Base-by-base conservation (phyloP, 345 rosid species). In the Melaleuca alternifolia region DNA sequence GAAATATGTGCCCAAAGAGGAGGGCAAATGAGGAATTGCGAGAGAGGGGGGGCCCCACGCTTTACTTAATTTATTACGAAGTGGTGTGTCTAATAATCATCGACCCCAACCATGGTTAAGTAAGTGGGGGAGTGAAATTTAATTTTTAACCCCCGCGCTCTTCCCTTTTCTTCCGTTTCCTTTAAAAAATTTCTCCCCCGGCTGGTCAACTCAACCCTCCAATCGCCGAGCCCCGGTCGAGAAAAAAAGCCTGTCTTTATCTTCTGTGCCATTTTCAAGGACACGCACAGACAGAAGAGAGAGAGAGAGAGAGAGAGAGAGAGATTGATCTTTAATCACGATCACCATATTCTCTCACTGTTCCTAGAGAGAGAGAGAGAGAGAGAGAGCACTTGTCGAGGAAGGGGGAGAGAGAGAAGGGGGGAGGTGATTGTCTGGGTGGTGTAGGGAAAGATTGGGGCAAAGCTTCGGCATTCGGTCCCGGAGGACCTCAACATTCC, bases 381-480 rank as follows among this genome's bases (percentile, higher is more conserved):
- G 84, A 50, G 84, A 82, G 82, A 88, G 41, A 54, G 54, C 9
- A 46, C 52, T 23, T 54, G 79, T 24, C 88, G 83, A 65, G 51
- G 84, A n/a, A 85, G 82, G 85, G 50, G 87, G 48, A 82, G 81
- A 79, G 54, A 62, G 33, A 59, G 57, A 51, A 51, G 53, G 61
- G 51, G 83, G 59, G 65, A 46, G 50, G 82, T 5, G n/a, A 15
- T 56, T 91, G 91, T 91, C 90, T 90, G 91, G 91, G 83, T 37
- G 52, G 54, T 91, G 93, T 90, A 79, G 93, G 92, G 92, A 88
- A 85, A 90, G 89, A 85, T 52, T 71, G 92, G 92, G 91, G 90
- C 91, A 93, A 87, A 86, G 88, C 84, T 87, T 88, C 89, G 83
- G 88, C 91, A 85, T 88, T 86, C 87, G 83, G 90, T 89, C 90